These are phyloP conservation scores for Irineochytrium annulatum DNA, from an alignment of 192 early-diverging fungal genomes.

Conservation along the genomic window DNA sequence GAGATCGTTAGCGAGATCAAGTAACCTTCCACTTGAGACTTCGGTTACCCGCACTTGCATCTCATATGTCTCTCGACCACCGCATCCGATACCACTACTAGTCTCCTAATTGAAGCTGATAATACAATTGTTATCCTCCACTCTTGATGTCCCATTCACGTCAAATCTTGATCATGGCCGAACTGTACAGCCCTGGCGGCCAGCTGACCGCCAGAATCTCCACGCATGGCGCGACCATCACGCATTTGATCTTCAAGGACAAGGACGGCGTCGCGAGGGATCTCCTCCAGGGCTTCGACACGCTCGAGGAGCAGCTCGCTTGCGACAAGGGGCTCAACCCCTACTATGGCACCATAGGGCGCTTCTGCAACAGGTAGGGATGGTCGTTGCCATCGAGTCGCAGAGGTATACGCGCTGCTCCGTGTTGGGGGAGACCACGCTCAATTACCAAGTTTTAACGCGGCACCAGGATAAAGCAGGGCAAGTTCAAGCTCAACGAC, in stretches of 20 bases:
- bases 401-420: constrained; percentile 2
- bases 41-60: background rate
- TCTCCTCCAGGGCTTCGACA: constrained; percentile 64
- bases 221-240: constrained; percentile 22
- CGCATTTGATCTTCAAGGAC: constrained; percentile 5
- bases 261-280: constrained; percentile 2
- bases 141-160: no score
- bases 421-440: background rate
- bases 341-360: constrained; percentile 80
- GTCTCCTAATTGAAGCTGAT: no score
- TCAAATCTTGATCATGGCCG: no score
- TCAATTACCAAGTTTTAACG: background rate
- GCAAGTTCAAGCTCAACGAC: constrained; percentile 60
- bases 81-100: background rate
- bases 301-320: constrained; percentile 23
- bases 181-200: no score
- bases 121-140: no score
- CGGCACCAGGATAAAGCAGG: constrained; percentile 50
- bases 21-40: background rate
- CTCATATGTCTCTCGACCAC: background rate
- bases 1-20: background rate
- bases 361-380: constrained; percentile 65
- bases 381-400: background rate
- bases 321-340: constrained; percentile 51
- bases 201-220: no score